Conservation (phyloP, 2,329 filamentous ascomycete genomes). For the Teratosphaeria epicoccoides region DNA sequence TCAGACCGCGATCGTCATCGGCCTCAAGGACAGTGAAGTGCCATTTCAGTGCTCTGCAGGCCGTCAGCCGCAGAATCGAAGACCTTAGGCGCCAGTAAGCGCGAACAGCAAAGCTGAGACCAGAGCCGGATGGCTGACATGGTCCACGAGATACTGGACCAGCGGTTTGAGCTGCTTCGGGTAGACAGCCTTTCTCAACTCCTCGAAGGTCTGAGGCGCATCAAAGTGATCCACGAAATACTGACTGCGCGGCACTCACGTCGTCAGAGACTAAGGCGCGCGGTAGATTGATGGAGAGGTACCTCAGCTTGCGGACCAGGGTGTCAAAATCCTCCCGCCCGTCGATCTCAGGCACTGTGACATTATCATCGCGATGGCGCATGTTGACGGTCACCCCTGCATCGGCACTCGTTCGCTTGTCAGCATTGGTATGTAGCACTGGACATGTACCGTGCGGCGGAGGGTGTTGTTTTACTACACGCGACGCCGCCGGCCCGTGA, state of each 20-base stretch:
- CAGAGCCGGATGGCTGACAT: conserved; percentile 57
- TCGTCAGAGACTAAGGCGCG: background rate
- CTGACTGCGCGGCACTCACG: conserved; percentile 28
- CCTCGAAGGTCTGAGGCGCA: conserved; percentile 61
- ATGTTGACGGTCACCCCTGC: background rate
- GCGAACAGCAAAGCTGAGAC: conserved; percentile 61
- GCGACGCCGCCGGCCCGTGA: background rate
- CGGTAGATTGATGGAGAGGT: background rate
- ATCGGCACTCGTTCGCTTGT: background rate
- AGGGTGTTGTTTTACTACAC: background rate
- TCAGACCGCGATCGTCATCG: conserved; percentile 51
- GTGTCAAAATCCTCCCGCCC: conserved; percentile 51
- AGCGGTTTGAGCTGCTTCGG: conserved; percentile 48
- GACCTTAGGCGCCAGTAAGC: background rate
- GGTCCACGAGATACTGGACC: conserved; percentile 52
- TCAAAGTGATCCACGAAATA: conserved; percentile 54
- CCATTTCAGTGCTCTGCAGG: conserved; percentile 57
- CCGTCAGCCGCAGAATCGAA: background rate
- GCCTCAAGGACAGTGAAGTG: conserved; percentile 56
- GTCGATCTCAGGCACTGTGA: conserved; percentile 34
- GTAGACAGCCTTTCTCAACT: conserved; percentile 56
- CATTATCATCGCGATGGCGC: background rate
- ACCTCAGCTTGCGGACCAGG: conserved; percentile 56
- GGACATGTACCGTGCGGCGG: background rate
- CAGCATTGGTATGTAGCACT: background rate